Base-by-base conservation (phyloP, 441 rosid species). In the Lepidium campestre region DNA sequence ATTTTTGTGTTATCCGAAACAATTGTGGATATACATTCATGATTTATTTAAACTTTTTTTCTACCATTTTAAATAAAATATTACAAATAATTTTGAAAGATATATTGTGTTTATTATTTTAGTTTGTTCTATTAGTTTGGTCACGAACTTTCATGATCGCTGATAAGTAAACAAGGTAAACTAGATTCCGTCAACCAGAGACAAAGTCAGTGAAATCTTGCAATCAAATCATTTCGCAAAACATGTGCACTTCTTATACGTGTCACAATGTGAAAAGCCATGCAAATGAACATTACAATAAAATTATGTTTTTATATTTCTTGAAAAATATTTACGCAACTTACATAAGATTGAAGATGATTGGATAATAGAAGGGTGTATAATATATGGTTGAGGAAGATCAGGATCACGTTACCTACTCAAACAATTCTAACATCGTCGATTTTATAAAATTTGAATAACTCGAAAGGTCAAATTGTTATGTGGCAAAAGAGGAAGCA, bases 371-470 rank as follows among this genome's bases (percentile, higher is more conserved):
- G 20, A 47, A 23, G 20, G 52, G 37, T 20, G 19, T 14, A 35
- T 44, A 41, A 31, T 50, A 50, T 40, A 64, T 19, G 29, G 68
- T 66, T 59, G 77, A 67, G 73, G 57, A 67, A 73, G 67, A 73
- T 73, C 73, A 52, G 77, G 73, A 73, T 73, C 68, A 45, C 56
- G 50, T 60, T 35, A 61, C 63, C 77, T 66, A 73, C 77, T 52
- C 13, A 44, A 56, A 50, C 34, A 20, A n/a, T 39, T 66, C 49
- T 14, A 25, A 25, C 31, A 66, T 41, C 56, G 17, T 72, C 52
- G 41, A 73, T 27, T 53, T 13, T 27, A 19, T 18, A 36, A 15
- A 13, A 1, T 57, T 64, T 12, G 4, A 23, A 17, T 29, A 7
- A 14, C 1, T 11, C 37, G 19, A 60, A 53, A 60, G 32, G 68